These are phyloP conservation scores for Danielia reshetovae DNA, from an alignment of 805 yeast genomes.

Conservation along the genomic window DNA sequence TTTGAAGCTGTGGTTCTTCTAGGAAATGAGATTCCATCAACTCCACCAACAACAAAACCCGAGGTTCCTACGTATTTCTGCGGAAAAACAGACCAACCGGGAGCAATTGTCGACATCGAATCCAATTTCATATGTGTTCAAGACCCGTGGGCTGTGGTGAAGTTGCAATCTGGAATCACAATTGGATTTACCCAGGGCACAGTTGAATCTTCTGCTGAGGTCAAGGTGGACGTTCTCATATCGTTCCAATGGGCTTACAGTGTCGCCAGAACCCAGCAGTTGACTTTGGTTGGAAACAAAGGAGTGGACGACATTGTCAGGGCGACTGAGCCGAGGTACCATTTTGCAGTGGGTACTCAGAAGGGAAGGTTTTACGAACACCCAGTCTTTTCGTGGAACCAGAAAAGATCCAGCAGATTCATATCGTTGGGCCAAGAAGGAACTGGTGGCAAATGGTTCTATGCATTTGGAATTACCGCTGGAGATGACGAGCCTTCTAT, in stretches of 20 bases:
- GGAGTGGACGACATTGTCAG: constrained; percentile 45
- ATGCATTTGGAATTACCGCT: constrained; percentile 51
- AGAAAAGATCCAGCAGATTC: constrained; percentile 50
- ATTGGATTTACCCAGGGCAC: constrained; percentile 43
- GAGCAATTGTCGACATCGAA: constrained; percentile 20
- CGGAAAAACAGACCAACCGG: constrained; percentile 9
- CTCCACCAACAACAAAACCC: constrained; percentile 19
- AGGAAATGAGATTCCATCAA: constrained; percentile 30
- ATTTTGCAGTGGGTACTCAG: constrained; percentile 55
- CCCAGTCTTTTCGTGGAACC: constrained; percentile 55
- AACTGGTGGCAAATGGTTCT: constrained; percentile 59
- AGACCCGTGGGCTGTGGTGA: constrained; percentile 30
- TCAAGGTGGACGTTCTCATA: constrained; percentile 48
- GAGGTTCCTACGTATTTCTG: constrained; percentile 26
- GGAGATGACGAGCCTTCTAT: constrained; percentile 15
- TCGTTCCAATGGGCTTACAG: constrained; percentile 59
- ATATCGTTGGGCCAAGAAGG: constrained; percentile 62
- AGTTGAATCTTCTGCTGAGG: constrained; percentile 10
- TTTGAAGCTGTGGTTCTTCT: constrained; percentile 53
- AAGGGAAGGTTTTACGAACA: constrained; percentile 50
- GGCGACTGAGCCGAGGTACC: constrained; percentile 56
- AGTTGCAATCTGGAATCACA: constrained; percentile 42
- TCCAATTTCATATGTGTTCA: constrained; percentile 27
- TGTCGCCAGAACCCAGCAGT: constrained; percentile 42
- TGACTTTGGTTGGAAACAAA: constrained; percentile 42